Evolutionary conservation across 805 yeast genomes (phyloP).

Genomic region (Saturnispora galanensis): DNA sequence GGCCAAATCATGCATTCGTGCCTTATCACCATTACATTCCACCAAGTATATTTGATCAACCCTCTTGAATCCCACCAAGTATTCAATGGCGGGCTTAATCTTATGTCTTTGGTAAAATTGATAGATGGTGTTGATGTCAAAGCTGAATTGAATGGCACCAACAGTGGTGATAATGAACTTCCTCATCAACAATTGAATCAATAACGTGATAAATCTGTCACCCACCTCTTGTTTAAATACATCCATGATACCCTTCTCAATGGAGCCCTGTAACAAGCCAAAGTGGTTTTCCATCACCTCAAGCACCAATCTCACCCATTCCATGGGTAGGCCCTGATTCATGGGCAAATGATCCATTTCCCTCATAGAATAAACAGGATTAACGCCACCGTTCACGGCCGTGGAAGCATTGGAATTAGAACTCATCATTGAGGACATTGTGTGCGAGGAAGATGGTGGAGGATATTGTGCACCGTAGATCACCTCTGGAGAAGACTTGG

Average conservation of each 20-base stretch:
- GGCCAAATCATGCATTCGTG: neutral
- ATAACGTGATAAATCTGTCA: slow-evolving; percentile 64
- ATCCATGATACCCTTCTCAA: slow-evolving; percentile 81
- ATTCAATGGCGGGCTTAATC: slow-evolving; percentile 61
- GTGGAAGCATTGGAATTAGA: neutral
- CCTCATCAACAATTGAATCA: slow-evolving; percentile 69
- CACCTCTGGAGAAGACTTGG: neutral
- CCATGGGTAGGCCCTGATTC: slow-evolving; percentile 32
- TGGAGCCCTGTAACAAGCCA: slow-evolving; percentile 62
- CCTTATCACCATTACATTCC: slow-evolving; percentile 35
- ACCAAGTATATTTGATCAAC: slow-evolving; percentile 79
- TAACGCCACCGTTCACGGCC: neutral
- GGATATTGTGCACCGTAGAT: slow-evolving; percentile 8
- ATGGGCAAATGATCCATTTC: slow-evolving; percentile 15
- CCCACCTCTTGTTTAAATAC: slow-evolving; percentile 94
- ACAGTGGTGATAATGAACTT: slow-evolving; percentile 58
- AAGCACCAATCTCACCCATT: slow-evolving; percentile 57
- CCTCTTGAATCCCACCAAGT: slow-evolving; percentile 70
- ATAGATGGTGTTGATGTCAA: slow-evolving; percentile 73
- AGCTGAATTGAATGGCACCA: slow-evolving; percentile 76
- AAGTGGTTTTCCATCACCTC: slow-evolving; percentile 61
- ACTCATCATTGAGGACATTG: slow-evolving; percentile 2
- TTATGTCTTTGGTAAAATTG: slow-evolving; percentile 55
- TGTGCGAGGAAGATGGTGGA: slow-evolving; percentile 10
- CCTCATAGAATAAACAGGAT: slow-evolving; percentile 8